Base-by-base conservation (phyloP, 1,139 yeast species). In the Taphrina confusa region DNA sequence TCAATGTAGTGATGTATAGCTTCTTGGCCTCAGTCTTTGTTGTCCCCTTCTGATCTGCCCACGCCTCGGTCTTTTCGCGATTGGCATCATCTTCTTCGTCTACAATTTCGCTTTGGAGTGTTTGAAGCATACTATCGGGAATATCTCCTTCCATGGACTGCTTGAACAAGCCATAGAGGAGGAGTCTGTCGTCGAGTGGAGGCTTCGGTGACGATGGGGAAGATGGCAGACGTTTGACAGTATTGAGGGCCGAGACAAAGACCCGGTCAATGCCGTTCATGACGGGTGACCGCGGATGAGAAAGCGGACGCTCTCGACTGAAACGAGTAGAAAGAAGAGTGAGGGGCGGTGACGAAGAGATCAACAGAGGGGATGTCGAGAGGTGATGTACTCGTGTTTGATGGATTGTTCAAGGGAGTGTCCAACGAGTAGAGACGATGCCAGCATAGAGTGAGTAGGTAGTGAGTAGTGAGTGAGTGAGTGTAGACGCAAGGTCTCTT, bases 71-170 rank as follows among this genome's bases (percentile, higher is more conserved):
- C 55, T 46, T 22, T 23, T 54, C 58, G 20, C 58, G 55, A 27
- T 46, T 49, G 22, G 60, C 54, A 28, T 49, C 60, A 9, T 47
- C 55, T 23, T 80, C 84, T 67, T 82, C 87, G 65, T 83, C 88
- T 5, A 80, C 76, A 0, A 82, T 72, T 55, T 73, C 74, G 4
- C 90, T 91, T 1, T 73, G 72, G 0, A 56, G 28, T n/a, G 92
- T 91, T 49, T 89, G 76, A 1, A 80, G 79, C 82, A 84, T 80
- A 27, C 84, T 76, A 1, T 85, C 84, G 52, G 80, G 81, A 3
- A 85, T 89, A 70, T 88, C 82, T 1, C 95, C 96, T 72, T 87
- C 63, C 2, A 94, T 87, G 1, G 95, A 91, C 69, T 88, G 96
- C 68, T 88, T 88, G 73, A 87, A 88, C 56, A 88, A 77, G 0